Evolutionary conservation across 108 stramenopile species (phyloP).

Genomic region (Cyclotella sp.): DNA sequence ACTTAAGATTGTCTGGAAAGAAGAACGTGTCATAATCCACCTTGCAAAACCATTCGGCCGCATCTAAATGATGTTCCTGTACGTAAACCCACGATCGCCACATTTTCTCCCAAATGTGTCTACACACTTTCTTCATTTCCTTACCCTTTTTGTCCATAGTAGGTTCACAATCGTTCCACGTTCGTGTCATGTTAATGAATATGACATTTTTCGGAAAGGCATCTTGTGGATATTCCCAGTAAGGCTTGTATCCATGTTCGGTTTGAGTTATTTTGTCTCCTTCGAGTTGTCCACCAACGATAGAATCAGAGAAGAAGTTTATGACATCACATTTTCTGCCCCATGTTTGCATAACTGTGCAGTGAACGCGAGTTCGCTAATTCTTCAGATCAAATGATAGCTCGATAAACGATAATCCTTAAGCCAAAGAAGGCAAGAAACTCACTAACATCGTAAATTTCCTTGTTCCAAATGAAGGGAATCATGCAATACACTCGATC

Average conservation of each 20-base stretch:
- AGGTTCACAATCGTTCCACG: constrained; percentile 40
- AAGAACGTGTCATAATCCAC: constrained; percentile 60
- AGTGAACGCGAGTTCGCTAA: background rate
- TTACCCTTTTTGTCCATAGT: background rate
- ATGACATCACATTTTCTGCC: constrained; percentile 51
- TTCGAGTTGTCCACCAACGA: constrained; percentile 37
- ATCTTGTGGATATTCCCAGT: constrained; percentile 44
- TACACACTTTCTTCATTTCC: constrained; percentile 44
- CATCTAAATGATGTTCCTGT: constrained; percentile 39
- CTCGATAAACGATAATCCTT: background rate
- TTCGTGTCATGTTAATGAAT: constrained; percentile 57
- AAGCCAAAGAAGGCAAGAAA: background rate
- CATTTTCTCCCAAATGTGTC: constrained; percentile 62
- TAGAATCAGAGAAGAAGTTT: constrained; percentile 47
- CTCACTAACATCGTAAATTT: constrained; percentile 19
- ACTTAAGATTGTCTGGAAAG: constrained; percentile 56
- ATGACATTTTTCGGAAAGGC: constrained; percentile 52
- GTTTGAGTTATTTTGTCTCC: constrained; percentile 40
- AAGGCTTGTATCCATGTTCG: constrained; percentile 34
- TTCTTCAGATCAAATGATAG: constrained; percentile 8
- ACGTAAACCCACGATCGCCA: constrained; percentile 57
- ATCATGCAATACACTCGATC: constrained; percentile 24
- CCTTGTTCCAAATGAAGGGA: constrained; percentile 11
- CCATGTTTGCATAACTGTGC: constrained; percentile 49
- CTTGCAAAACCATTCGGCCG: constrained; percentile 59